Evolutionary conservation across 2,329 filamentous ascomycete genomes (phyloP).

Genomic region (Fusarium sp.): DNA sequence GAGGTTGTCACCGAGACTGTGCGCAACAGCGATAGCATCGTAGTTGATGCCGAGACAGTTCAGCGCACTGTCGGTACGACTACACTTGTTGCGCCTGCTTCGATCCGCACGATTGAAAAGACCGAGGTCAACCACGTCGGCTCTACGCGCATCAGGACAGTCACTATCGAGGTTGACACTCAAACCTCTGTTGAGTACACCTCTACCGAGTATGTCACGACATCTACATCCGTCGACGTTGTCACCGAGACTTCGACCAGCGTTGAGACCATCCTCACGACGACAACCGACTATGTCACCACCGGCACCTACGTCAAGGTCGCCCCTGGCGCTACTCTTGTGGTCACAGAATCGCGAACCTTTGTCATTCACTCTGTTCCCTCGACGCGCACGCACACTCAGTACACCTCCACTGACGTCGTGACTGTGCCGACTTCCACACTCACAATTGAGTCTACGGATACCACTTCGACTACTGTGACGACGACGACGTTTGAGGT

Average conservation of each 20-base stretch:
- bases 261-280: slow-evolving; percentile 11
- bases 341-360: slow-evolving; percentile 10
- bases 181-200: slow-evolving; percentile 5
- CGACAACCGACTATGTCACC: slow-evolving; percentile 10
- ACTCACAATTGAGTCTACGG: slow-evolving; percentile 8
- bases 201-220: slow-evolving; percentile 3
- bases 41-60: slow-evolving; percentile 10
- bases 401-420: slow-evolving; percentile 12
- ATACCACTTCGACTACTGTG: background rate
- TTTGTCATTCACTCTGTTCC: slow-evolving; percentile 14
- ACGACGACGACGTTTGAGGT: slow-evolving; percentile 9
- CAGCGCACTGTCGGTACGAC: slow-evolving; percentile 7
- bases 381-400: slow-evolving; percentile 2
- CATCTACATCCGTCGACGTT: slow-evolving; percentile 13
- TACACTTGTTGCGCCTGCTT: background rate
- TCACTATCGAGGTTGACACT: slow-evolving; percentile 6
- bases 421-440: slow-evolving; percentile 10
- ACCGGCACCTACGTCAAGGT: slow-evolving; percentile 7
- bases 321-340: slow-evolving; percentile 4
- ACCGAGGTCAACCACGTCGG: slow-evolving; percentile 16
- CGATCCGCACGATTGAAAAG: slow-evolving; percentile 7
- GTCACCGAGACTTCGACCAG: slow-evolving; percentile 3
- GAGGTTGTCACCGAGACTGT: slow-evolving; percentile 12
- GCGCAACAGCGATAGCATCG: background rate
- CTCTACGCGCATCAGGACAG: slow-evolving; percentile 4